Evolutionary conservation across 1,284 basidiomycete genomes (phyloP), one percentile per base, ranked within the genome.

Genomic region (Cryptococcus hybrid): DNA sequence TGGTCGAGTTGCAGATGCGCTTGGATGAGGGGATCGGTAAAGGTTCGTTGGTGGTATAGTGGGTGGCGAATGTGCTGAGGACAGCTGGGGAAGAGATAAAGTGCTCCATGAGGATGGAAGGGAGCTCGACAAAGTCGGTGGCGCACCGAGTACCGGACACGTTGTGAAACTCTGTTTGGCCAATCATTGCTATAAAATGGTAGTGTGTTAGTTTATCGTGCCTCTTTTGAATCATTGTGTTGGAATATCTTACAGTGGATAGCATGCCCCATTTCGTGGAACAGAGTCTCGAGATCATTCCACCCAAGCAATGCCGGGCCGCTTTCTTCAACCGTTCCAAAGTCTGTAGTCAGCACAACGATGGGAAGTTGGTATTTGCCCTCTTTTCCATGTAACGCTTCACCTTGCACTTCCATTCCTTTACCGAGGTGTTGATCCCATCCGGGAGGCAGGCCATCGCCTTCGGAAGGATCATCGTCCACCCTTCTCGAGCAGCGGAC

Each of bases 241-340:
- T 1, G 4, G 39, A 13, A 5, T 7, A 3, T 82, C 91, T 83
- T 69, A 94, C 93, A 98, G 73, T 99, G 95, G 84, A 99, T 92
- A 2, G 95, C 95, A 76, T 99, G 95, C 0, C 95, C 95, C 93
- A 98, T 97, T 78, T 99, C 95, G 69, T 99, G 95, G 78, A 95
- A 97, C 15, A 98, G 80, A 1, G 95, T 98, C 73, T 90, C 83
- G 7, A 98, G 90, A 69, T 98, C 93, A 68, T 90, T 88, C 94
- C 94, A 98, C 58, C 88, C 87, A 35, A 99, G 78, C 44, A 88
- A 79, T 0, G 89, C 87, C 1, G 90, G 83, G 47, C 56, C 47
- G 1, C 86, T 87, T 36, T 81, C 78, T 12, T 82, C 79, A 9
- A 83, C 62, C 0, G 82, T 81, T 13, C 85, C 80, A 70, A 98